phyloP scores from a whole-genome alignment of 2,329 filamentous ascomycete species.

The Diplodia corticola region DNA sequence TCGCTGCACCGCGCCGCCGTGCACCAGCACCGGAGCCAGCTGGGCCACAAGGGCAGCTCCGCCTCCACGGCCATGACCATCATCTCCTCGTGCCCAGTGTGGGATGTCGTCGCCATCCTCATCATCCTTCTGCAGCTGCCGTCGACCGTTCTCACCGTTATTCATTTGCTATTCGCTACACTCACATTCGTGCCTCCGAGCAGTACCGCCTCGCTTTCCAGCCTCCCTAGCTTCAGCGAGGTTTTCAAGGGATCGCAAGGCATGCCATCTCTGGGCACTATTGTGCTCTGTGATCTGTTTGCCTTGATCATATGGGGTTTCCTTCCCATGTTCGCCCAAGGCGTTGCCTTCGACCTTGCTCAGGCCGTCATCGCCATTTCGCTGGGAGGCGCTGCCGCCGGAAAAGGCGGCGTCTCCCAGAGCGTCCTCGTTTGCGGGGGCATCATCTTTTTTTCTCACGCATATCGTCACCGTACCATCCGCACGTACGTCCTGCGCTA shows the following conservation, averaged over 20 bases:
- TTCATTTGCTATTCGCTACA: conserved; percentile 89
- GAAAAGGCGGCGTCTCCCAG: conserved; percentile 66
- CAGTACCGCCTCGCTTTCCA: conserved; percentile 72
- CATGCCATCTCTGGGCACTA: conserved; percentile 81
- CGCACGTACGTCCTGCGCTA: conserved; percentile 48
- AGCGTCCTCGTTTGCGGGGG: conserved; percentile 71
- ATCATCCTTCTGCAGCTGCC: conserved; percentile 93
- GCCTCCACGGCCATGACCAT: conserved; percentile 81
- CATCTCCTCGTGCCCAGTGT: conserved; percentile 82
- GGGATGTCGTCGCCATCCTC: conserved; percentile 94
- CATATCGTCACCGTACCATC: conserved; percentile 21
- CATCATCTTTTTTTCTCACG: conserved; percentile 59
- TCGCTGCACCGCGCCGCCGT: conserved; percentile 45
- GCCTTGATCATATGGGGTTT: conserved; percentile 85
- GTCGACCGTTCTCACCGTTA: conserved; percentile 80
- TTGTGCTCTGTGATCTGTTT: conserved; percentile 79
- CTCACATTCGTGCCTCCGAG: conserved; percentile 85
- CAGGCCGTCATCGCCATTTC: conserved; percentile 93
- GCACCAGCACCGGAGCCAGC: conserved; percentile 48
- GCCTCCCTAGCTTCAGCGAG: conserved; percentile 78
- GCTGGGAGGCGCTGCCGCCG: conserved; percentile 75
- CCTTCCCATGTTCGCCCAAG: conserved; percentile 82
- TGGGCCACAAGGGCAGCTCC: conserved; percentile 60
- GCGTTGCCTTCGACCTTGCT: conserved; percentile 83
- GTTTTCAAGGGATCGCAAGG: conserved; percentile 86